Evolutionary conservation across 306 rosid genomes (phyloP), one percentile per base, ranked within the genome.

Genomic region (Pyrus bretschneideri): DNA sequence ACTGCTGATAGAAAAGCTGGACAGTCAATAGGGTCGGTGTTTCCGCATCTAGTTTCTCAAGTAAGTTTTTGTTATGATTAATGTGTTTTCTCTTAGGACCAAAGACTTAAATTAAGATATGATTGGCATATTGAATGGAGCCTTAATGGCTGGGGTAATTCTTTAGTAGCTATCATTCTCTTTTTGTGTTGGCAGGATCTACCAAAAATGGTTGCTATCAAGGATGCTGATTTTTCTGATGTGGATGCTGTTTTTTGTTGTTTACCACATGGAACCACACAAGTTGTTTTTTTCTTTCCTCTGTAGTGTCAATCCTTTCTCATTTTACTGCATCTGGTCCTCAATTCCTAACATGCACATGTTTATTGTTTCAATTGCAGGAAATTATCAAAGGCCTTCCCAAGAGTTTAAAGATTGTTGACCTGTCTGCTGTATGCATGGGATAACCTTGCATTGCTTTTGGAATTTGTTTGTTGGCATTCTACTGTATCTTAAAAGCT

Each of bases 1-100:
- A 94, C 97, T 1, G 97, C 97, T 69, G 97, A 90, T 76, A 87
- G 96, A 80, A 94, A 92, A 84, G 97, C 98, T 78, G 97, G 98
- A 51, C 96, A 89, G 78, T 82, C 97, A 29, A 86, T 94, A 74
- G 86, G 92, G 40, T 89, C 96, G 42, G 98, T 89, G 29, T 94
- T 92, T 85, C 97, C 95, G 67, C 98, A 94, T 86, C 77, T 94
- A 70, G 76, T 79, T 75, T 74, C 90, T 60, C 93, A 79, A 73
- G 98, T 94, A 86, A 79, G 90, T 49, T 13, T 75, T 76, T 67
- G 59, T 49, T 86, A 79, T 38, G 45, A 57, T 21, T 54, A 22
- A 54, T 23, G 31, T 30, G 62, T 33, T 9, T 61, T 29, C 74
- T 59, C 3, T 11, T 6, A 57, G 54, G 63, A 6, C 64, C 57